These are phyloP conservation scores for Russula abietina DNA, from an alignment of 768 basidiomycete genomes.

Conservation along the genomic window DNA sequence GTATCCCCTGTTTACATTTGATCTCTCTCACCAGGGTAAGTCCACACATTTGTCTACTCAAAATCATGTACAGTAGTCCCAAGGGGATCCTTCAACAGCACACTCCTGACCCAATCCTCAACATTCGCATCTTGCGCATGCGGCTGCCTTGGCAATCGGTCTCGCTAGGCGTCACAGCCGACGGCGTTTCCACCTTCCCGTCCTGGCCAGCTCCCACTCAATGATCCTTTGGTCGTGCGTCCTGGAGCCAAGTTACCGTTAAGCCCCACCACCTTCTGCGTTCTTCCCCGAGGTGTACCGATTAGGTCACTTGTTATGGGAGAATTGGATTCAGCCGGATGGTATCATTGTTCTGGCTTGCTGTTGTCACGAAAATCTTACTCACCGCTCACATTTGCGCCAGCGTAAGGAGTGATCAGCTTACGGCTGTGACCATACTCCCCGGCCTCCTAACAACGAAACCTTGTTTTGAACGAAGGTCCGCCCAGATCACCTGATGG, in stretches of 20 bases:
- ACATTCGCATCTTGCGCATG: constrained; percentile 7
- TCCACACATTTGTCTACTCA: background rate
- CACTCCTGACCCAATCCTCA: constrained; percentile 2
- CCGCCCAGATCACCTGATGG: constrained; percentile 11
- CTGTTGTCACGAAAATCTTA: background rate
- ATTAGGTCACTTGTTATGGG: background rate
- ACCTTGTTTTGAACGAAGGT: constrained; percentile 16
- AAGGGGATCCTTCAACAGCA: background rate
- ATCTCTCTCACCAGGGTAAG: constrained; percentile 9
- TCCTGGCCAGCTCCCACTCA: background rate
- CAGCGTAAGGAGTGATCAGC: background rate
- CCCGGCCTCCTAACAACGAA: constrained; percentile 17
- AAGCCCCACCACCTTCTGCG: background rate
- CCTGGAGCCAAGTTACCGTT: constrained; percentile 4
- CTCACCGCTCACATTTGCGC: background rate
- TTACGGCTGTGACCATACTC: constrained; percentile 5
- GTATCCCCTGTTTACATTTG: constrained; percentile 6
- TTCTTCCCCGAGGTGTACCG: background rate
- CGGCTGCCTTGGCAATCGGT: constrained; percentile 9
- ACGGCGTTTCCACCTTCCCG: constrained; percentile 15
- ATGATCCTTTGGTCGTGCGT: constrained; percentile 1
- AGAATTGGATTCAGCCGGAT: background rate
- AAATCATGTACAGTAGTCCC: background rate
- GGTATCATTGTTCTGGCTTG: constrained; percentile 1
- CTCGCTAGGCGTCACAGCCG: background rate